A percentile compares a stretch with the other conserved stretches of the same genome.
Evolutionary conservation across 164 flowering plant species (phyloP).

Genomic region (Dillenia suffruticosa): DNA sequence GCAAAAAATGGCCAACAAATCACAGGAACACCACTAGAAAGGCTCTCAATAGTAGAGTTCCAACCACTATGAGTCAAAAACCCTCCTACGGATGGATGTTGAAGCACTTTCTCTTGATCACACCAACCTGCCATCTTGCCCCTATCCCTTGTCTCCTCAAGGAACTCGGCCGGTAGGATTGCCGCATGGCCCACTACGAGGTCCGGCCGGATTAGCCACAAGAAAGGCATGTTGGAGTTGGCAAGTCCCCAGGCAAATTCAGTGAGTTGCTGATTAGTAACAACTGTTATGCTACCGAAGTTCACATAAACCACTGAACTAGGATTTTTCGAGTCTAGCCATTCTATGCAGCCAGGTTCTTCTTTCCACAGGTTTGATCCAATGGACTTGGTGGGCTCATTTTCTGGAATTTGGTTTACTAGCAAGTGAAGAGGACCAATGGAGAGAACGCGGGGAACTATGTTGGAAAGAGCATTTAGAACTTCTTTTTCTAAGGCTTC

Average conservation of each 20-base stretch:
- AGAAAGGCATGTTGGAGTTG: constrained; percentile 27
- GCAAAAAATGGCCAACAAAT: constrained; percentile 41
- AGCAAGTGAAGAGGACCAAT: constrained; percentile 41
- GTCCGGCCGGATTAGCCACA: constrained; percentile 56
- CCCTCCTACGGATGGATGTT: constrained; percentile 29
- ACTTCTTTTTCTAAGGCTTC: constrained; percentile 26
- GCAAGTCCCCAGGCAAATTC: constrained; percentile 64
- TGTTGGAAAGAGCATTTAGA: constrained; percentile 14
- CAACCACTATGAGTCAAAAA: constrained; percentile 31
- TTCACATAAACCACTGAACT: constrained; percentile 45
- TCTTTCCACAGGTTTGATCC: constrained; percentile 48
- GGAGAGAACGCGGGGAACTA: constrained; percentile 21
- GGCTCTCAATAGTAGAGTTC: constrained; percentile 26
- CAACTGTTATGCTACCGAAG: constrained; percentile 45
- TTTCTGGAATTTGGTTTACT: constrained; percentile 5
- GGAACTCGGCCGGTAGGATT: constrained; percentile 8
- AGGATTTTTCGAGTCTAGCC: constrained; percentile 40
- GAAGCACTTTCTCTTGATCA: constrained; percentile 27
- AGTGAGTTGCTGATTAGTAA: constrained; percentile 27
- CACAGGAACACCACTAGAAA: constrained; percentile 32
- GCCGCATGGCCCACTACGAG: constrained; percentile 33
- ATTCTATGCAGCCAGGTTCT: constrained; percentile 31
- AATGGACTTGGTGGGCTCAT: constrained; percentile 2
- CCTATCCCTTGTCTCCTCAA: constrained; percentile 2
- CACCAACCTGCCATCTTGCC: constrained; percentile 25